phyloP scores from a whole-genome alignment of 331 rosid species.

The Spiraea crenata region DNA sequence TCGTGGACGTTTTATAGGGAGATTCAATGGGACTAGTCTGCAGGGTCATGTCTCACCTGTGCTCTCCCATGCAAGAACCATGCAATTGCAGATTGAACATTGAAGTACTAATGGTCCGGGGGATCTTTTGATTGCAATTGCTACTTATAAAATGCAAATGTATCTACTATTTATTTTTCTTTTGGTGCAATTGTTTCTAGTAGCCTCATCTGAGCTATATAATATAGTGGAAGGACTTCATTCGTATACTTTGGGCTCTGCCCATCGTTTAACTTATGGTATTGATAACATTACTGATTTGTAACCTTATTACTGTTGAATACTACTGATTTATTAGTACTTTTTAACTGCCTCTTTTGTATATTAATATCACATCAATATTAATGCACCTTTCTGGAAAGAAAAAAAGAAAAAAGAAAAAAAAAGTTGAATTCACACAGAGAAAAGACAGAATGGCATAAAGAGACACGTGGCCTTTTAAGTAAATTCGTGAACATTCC shows the following conservation, averaged over 20 bases:
- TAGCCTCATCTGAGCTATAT: not conserved
- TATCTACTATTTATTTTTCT: not conserved
- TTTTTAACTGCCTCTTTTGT: too few species aligned
- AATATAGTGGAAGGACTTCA: not conserved
- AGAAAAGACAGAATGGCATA: too few species aligned
- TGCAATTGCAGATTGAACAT: not conserved
- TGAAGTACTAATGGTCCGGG: too few species aligned
- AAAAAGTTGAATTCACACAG: too few species aligned
- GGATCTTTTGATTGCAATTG: too few species aligned
- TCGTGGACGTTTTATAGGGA: slow-evolving; percentile 85
- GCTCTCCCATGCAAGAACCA: slow-evolving; percentile 11
- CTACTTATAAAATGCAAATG: too few species aligned
- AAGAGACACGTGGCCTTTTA: too few species aligned
- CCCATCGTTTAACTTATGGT: not conserved
- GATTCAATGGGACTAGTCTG: slow-evolving; percentile 61
- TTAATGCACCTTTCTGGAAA: too few species aligned
- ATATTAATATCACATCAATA: too few species aligned
- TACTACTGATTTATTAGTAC: too few species aligned
- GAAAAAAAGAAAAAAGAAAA: too few species aligned
- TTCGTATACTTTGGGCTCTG: not conserved
- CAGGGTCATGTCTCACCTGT: not conserved
- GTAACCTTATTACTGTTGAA: too few species aligned
- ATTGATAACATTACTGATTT: not conserved
- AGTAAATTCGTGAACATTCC: not conserved
- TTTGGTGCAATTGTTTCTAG: not conserved